Evolutionary conservation across 176 grass and related monocot species (phyloP).

Genomic region (Tillandsia leiboldiana): DNA sequence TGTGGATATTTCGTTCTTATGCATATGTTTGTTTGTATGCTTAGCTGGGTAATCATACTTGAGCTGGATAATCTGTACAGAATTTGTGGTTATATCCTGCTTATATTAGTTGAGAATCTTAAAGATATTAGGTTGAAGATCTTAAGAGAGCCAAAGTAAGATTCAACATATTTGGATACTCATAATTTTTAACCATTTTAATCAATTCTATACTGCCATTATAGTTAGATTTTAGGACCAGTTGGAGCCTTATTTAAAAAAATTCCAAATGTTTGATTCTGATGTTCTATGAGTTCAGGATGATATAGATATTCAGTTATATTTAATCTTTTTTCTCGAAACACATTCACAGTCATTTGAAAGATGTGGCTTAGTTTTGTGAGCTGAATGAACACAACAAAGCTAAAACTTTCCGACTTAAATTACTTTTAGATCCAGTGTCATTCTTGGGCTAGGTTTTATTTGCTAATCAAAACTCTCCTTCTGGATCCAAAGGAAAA

Average conservation of each 20-base stretch:
- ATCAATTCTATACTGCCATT: background rate
- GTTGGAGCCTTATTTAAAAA: background rate
- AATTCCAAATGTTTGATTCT: background rate
- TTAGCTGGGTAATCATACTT: no score
- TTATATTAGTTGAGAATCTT: background rate
- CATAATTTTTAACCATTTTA: background rate
- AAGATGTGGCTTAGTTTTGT: no score
- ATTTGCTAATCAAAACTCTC: background rate
- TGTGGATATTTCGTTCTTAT: no score
- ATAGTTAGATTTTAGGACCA: background rate
- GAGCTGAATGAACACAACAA: background rate
- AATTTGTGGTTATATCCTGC: background rate
- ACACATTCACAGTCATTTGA: no score
- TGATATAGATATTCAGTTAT: background rate
- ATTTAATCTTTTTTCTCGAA: background rate
- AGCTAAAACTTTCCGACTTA: background rate
- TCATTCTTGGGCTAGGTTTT: conserved; percentile 9
- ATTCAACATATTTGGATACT: background rate
- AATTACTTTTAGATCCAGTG: background rate
- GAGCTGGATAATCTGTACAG: background rate
- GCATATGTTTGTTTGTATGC: no score
- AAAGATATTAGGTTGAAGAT: background rate
- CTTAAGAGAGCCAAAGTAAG: background rate
- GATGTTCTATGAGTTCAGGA: background rate
- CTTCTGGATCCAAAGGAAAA: background rate